Evolutionary conservation across 2,329 filamentous ascomycete genomes (phyloP), one percentile per base, ranked within the genome.

Genomic region (Fusarium dimerum): DNA sequence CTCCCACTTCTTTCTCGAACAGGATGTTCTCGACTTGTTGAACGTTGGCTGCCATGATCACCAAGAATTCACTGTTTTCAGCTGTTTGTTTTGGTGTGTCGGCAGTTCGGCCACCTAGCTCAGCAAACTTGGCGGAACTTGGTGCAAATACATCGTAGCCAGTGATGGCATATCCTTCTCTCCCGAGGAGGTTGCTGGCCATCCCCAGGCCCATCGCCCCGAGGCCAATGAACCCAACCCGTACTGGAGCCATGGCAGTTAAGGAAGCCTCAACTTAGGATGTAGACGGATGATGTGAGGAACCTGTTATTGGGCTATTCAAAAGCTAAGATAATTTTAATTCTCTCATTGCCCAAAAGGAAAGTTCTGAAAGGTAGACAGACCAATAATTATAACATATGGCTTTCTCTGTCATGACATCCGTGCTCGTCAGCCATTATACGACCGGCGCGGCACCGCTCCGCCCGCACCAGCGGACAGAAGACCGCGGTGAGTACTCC

Each of bases 141-240:
- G 43, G 39, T n/a, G 29, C n/a, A n/a, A 47, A 17, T 7, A 48
- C 43, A 20, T 47, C 36, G 32, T 43, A 54, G n/a, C 45, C 54
- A 26, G 16, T 30, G n/a, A 51, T 39, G n/a, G 7, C 29, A 34
- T 50, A 55, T n/a, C 26, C 29, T 3, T 43, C 39, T 10, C 26
- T 43, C 16, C 29, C 29, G 2, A 51, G 18, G 12, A 54, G 43
- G 20, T 51, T 50, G 11, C 18, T 42, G 6, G 54, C 54, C 54
- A 57, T 52, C 20, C 40, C 48, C 18, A 50, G 40, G 6, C 52
- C 48, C 20, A 47, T 42, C 18, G 48, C 45, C 6, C 51, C 48
- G 2, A 54, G 48, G 49, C 54, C 56, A 39, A 52, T 26, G 43
- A 59, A 52, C 26, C 45, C 48, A 15, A 57, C 49, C 9, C 34